Percentiles rank a stretch among this genome's conserved stretches.
Evolutionary conservation across 78 protist genomes (phyloP).

Genomic region (Capsaspora owczarzaki): DNA sequence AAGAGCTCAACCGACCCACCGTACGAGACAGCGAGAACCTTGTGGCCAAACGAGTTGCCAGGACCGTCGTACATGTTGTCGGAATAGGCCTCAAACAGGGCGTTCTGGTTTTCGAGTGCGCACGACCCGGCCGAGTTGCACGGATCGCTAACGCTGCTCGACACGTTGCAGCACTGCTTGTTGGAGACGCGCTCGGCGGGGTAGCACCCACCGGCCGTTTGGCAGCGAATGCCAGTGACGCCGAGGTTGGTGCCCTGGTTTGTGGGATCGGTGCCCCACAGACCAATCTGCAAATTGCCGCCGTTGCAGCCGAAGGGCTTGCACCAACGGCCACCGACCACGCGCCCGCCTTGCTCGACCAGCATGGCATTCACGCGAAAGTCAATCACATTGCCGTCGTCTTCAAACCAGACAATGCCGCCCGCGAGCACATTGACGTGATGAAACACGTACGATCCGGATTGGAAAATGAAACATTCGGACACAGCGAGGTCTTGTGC

Average conservation of each 20-base stretch:
- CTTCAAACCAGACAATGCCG: not conserved
- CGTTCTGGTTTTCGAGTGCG: not conserved
- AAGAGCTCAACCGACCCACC: not conserved
- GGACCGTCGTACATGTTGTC: not conserved
- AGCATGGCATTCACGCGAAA: not conserved
- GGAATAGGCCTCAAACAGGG: not conserved
- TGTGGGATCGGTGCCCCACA: not conserved
- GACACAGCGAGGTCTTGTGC: not conserved
- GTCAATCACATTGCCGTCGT: not conserved
- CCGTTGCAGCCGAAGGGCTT: not conserved
- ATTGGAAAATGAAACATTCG: not conserved
- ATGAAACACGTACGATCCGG: not conserved
- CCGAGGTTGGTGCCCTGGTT: not conserved
- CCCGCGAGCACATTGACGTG: not conserved
- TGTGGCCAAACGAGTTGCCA: not conserved
- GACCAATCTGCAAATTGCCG: not conserved
- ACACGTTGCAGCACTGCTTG: not conserved
- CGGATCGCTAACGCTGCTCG: not conserved
- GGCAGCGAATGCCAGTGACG: not conserved
- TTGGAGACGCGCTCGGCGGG: not conserved
- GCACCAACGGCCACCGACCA: not conserved
- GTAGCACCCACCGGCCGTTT: not conserved
- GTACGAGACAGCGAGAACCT: not conserved
- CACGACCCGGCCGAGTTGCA: not conserved
- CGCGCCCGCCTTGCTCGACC: slow-evolving; percentile 6